Evolutionary conservation across 805 yeast genomes (phyloP), one percentile per base, ranked within the genome.

Genomic region (Yamadazyma nakazawae): DNA sequence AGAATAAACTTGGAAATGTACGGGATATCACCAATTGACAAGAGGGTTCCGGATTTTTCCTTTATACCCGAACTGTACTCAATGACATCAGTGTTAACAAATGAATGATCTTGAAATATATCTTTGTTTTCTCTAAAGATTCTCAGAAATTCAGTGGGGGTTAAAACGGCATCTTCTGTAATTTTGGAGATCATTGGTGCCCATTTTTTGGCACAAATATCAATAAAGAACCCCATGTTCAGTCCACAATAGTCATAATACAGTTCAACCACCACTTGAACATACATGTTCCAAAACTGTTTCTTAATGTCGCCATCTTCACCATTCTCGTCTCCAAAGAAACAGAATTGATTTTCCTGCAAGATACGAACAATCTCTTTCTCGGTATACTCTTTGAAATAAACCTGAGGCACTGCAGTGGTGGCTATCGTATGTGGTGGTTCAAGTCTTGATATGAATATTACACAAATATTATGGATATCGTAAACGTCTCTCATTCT

Each of bases 1-100:
- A 90, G 64, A n/a, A 91, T 64, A 58, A 78, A 88, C 58, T 87
- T 85, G 2, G 92, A 77, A 42, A 79, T 75, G 8, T 58, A 60
- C 0, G 91, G 81, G 36, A 87, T 65, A 52, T 82, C 84, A 43
- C 73, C 55, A 13, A 62, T 57, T 16, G 56, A 51, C 9, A 54
- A 54, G 25, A 47, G 46, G 1, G 57, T 52, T n/a, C 56, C 47
- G 5, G 49, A 38, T 11, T 43, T 45, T 42, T 63, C 70, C 8
- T 53, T 59, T 32, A 55, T 53, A 7, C 52, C 48, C 0, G 65
- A 60, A 3, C 46, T 56, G 42, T 56, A 67, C 37, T 61, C 66
- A n/a, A 49, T 40, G 17, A 67, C 60, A 2, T 57, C 45, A 7
- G 70, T 55, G 54, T 63, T 69, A 54, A 56, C 60, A 44, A 70